Percentiles rank a stretch among this genome's conserved stretches.
Evolutionary conservation across 805 yeast species (phyloP).

Genomic region (Cyberlindnera xylosilytica): DNA sequence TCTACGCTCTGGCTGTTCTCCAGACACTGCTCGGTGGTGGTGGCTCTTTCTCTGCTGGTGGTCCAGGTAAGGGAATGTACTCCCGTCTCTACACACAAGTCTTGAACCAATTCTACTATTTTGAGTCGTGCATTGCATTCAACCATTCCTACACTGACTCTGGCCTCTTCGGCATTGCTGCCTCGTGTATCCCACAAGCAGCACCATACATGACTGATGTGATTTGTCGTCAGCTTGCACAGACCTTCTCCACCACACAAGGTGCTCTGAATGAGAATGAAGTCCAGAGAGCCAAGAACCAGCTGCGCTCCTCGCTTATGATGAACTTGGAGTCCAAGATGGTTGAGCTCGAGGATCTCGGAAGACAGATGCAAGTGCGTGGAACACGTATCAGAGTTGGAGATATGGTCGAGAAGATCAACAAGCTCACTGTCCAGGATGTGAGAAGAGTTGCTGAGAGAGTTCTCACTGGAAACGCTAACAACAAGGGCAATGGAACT

Average conservation of each 20-base stretch:
- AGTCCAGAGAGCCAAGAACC: constrained; percentile 88
- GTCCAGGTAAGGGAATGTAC: constrained; percentile 99
- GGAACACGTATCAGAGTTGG: constrained; percentile 68
- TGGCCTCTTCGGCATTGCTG: constrained; percentile 86
- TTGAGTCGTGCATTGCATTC: constrained; percentile 84
- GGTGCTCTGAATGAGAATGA: constrained; percentile 69
- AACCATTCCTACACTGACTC: constrained; percentile 88
- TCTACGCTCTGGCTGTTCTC: constrained; percentile 85
- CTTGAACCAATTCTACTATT: constrained; percentile 84
- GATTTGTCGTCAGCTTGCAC: constrained; percentile 59
- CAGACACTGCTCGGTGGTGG: constrained; percentile 96
- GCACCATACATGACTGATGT: constrained; percentile 82
- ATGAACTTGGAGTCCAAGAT: constrained; percentile 92
- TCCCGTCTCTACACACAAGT: constrained; percentile 90
- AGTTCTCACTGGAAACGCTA: constrained; percentile 65
- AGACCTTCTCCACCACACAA: constrained; percentile 47
- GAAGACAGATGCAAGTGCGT: constrained; percentile 88
- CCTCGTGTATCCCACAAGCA: constrained; percentile 82
- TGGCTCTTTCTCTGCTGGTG: constrained; percentile 96
- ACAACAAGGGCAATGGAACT: constrained; percentile 43
- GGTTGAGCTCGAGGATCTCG: constrained; percentile 94
- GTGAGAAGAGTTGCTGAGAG: constrained; percentile 70
- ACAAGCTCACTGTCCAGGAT: constrained; percentile 61
- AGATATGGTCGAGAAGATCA: constrained; percentile 81
- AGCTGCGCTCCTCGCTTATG: constrained; percentile 77